These are phyloP conservation scores for Metschnikowia reukaufii DNA, from an alignment of 805 yeast species.

Conservation along the genomic window DNA sequence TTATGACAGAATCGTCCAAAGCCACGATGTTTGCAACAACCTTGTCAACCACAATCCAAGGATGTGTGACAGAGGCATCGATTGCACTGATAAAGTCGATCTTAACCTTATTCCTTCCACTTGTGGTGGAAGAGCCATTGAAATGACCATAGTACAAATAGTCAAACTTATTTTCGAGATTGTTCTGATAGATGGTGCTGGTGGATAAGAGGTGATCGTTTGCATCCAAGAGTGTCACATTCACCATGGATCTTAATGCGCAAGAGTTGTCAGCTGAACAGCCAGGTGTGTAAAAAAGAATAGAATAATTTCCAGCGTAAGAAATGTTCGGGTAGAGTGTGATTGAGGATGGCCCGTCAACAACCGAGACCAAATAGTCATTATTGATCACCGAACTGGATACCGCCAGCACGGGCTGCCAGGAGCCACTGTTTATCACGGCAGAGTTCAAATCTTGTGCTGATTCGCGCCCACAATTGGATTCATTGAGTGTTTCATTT, in stretches of 20 bases:
- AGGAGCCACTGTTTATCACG: constrained; percentile 28
- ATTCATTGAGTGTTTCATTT: constrained; percentile 67
- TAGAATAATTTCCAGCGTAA: constrained; percentile 70
- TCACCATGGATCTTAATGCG: constrained; percentile 67
- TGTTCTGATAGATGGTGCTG: constrained; percentile 70
- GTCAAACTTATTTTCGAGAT: constrained; percentile 78
- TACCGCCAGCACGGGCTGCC: constrained; percentile 27
- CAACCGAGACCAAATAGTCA: constrained; percentile 34
- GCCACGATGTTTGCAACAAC: constrained; percentile 50
- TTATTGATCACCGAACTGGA: constrained; percentile 27
- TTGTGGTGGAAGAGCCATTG: constrained; percentile 37
- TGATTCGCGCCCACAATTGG: constrained; percentile 50
- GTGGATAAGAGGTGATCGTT: constrained; percentile 45
- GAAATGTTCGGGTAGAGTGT: constrained; percentile 67
- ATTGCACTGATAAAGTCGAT: constrained; percentile 29
- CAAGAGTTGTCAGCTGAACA: constrained; percentile 73
- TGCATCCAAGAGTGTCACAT: constrained; percentile 62
- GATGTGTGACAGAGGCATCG: constrained; percentile 19
- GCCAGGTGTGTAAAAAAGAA: constrained; percentile 83
- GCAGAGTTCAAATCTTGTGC: constrained; percentile 27
- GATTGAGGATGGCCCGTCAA: constrained; percentile 30
- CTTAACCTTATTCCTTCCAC: constrained; percentile 32
- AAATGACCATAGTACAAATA: constrained; percentile 69
- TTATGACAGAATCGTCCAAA: constrained; percentile 41
- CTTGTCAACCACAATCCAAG: constrained; percentile 72